A percentile compares a stretch with the other conserved stretches of the same genome.
These are phyloP conservation scores for Arachis monticola DNA, from an alignment of 331 rosid genomes.

Conservation along the genomic window DNA sequence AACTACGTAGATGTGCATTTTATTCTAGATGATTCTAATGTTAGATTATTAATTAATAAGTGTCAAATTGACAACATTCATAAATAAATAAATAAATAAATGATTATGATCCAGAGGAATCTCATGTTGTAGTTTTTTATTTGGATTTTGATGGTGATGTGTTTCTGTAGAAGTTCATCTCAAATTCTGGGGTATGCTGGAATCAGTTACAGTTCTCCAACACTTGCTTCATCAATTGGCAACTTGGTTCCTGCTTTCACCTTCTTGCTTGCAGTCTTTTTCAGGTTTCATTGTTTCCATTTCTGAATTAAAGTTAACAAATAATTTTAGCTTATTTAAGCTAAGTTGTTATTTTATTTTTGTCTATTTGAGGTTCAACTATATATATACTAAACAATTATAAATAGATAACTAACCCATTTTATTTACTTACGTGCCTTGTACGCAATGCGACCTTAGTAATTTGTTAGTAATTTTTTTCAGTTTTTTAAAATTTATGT, in stretches of 20 bases:
- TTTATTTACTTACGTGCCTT: neutral
- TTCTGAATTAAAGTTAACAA: constrained; percentile 4
- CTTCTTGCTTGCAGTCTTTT: constrained; percentile 66
- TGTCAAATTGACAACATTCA: too few species aligned
- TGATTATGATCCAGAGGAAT: neutral
- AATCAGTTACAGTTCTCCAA: constrained; percentile 75
- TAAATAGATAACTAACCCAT: neutral
- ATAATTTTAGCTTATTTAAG: neutral
- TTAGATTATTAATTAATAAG: too few species aligned
- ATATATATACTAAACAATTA: neutral
- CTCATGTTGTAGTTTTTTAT: neutral
- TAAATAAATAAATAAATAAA: too few species aligned
- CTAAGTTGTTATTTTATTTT: neutral
- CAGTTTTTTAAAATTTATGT: too few species aligned
- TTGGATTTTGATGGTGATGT: constrained; percentile 8
- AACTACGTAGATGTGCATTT: too few species aligned
- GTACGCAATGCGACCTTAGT: neutral
- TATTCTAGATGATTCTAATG: too few species aligned
- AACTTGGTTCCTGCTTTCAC: constrained; percentile 63
- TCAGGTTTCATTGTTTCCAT: constrained; percentile 58
- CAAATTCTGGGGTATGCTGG: constrained; percentile 87
- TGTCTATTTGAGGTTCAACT: neutral
- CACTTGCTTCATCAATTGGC: constrained; percentile 84
- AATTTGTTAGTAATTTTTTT: too few species aligned
- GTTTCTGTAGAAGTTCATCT: constrained; percentile 62